Base-by-base conservation (phyloP, 306 rosid species). In the Prunus davidiana region DNA sequence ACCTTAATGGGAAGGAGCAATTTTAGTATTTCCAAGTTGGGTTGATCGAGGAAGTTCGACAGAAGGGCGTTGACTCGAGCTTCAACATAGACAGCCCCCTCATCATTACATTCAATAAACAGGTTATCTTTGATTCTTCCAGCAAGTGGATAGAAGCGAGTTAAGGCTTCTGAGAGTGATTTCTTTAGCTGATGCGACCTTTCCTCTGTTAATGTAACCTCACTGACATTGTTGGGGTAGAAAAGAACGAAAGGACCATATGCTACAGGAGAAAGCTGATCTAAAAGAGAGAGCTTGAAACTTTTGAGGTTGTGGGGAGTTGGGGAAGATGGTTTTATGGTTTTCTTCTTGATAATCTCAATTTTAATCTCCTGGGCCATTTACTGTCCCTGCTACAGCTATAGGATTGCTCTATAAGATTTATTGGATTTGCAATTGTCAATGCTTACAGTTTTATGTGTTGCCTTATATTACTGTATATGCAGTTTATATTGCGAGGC, bases 131-230 rank as follows among this genome's bases (percentile, higher is more conserved):
- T 81, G 22, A 80, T 52, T 32, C 58, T 79, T 38, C 93, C 88
- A 8, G 90, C 84, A 0, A 84, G 80, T 0, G 90, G 89, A 74
- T 84, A 89, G 66, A 86, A 76, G 0, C 43, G 55, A 46, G 84
- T 78, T 25, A 86, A 65, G 50, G 89, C 78, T 25, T 86, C 50
- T 2, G 88, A 75, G 45, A 84, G 27, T 4, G 93, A 89, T 38
- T 78, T 43, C 72, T 81, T 86, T 1, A 89, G 84, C 30, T 62
- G 72, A 18, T 63, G 54, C 28, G 82, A 30, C 45, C 55, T 64
- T 38, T 80, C 9, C 18, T 45, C 1, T 0, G 50, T 13, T 0
- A 38, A 38, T 6, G 46, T 56, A 20, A 38, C 62, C 2, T 5
- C 28, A 28, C 24, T 58, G 64, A 58, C 32, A 58, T 45, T 13